phyloP scores from a whole-genome alignment of 2,329 filamentous ascomycete genomes.

The Dendrostoma leiphaemia region DNA sequence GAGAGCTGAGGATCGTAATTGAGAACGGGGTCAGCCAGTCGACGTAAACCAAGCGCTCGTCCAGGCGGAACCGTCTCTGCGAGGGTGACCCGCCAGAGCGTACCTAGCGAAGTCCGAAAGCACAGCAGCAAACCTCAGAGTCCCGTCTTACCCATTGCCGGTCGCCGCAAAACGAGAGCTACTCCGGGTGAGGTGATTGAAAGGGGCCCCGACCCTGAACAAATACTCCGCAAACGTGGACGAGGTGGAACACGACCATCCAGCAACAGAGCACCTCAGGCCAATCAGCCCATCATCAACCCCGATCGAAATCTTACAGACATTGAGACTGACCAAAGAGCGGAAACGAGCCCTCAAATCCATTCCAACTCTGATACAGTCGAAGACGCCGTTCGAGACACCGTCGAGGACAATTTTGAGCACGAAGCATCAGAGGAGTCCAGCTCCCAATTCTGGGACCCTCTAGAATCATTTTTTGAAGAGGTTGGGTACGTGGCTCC shows the following conservation, averaged over 20 bases:
- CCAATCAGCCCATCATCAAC: neutral
- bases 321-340: neutral
- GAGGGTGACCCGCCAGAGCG: neutral
- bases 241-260: neutral
- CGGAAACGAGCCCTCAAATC: neutral
- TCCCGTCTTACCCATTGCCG: neutral
- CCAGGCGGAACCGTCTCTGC: neutral
- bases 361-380: neutral
- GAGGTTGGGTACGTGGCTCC: constrained; percentile 5
- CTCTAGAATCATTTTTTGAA: neutral
- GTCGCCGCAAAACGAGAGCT: neutral
- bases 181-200: neutral
- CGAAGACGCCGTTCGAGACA: neutral
- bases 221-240: neutral
- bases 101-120: neutral
- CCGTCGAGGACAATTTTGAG: neutral
- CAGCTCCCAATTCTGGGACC: neutral
- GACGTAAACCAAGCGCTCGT: too few relatives aligned
- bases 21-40: too few relatives aligned
- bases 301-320: neutral
- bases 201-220: neutral
- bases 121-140: neutral
- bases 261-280: neutral
- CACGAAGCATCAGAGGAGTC: neutral
- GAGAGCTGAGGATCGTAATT: too few relatives aligned